A percentile compares a stretch with the other conserved stretches of the same genome.
These are phyloP conservation scores for Gymnopilus junonius DNA, from an alignment of 768 basidiomycete genomes.

Conservation along the genomic window DNA sequence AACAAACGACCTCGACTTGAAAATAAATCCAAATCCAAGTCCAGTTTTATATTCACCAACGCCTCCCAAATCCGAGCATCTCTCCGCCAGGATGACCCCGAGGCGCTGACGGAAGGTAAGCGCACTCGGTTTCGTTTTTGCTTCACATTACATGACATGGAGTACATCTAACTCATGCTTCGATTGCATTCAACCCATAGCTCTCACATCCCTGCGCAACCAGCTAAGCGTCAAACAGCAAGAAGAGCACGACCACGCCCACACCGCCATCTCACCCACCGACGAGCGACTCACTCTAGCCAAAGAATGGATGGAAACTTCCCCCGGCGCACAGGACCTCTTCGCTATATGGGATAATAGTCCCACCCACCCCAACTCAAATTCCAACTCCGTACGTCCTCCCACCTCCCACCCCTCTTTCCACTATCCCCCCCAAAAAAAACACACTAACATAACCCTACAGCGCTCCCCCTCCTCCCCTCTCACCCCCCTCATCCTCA, in stretches of 20 bases:
- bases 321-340: constrained; percentile 60
- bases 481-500: constrained; percentile 47
- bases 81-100: constrained; percentile 36
- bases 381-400: not conserved
- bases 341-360: constrained; percentile 65
- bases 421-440: no score
- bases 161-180: no score
- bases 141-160: constrained; percentile 9
- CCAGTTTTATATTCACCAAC: constrained; percentile 26
- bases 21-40: not conserved
- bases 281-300: constrained; percentile 66
- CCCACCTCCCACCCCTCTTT: constrained; percentile 33
- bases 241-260: constrained; percentile 38
- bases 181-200: no score
- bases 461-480: constrained; percentile 38
- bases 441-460: no score
- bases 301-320: constrained; percentile 63
- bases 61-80: constrained; percentile 37
- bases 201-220: constrained; percentile 61
- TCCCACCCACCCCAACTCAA: constrained; percentile 50
- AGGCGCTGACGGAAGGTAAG: constrained; percentile 36
- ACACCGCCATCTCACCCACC: constrained; percentile 50
- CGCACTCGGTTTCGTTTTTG: not conserved
- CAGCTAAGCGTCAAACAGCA: constrained; percentile 57
- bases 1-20: constrained; percentile 23